Evolutionary conservation across 495 filamentous ascomycete genomes (phyloP).

Genomic region (Massariosphaeria phaeospora): DNA sequence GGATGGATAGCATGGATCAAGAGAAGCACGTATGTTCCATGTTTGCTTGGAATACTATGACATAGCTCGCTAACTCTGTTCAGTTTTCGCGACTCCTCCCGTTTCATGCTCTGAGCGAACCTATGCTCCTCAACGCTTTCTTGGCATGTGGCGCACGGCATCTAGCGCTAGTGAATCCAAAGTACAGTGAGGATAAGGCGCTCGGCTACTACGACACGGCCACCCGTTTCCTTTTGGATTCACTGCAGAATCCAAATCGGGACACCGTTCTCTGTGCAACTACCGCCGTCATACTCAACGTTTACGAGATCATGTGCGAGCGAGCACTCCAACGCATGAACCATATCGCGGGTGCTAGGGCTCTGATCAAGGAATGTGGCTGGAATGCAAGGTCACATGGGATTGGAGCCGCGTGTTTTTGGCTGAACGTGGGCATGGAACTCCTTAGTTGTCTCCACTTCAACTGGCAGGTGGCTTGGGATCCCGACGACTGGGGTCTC

Average conservation of each 20-base stretch:
- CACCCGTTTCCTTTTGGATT: slow-evolving; percentile 64
- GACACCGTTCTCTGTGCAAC: slow-evolving; percentile 85
- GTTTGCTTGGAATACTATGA: slow-evolving; percentile 4
- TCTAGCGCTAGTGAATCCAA: slow-evolving; percentile 63
- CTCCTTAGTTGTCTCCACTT: slow-evolving; percentile 79
- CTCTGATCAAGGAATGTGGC: slow-evolving; percentile 82
- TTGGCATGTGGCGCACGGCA: slow-evolving; percentile 86
- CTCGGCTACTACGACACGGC: slow-evolving; percentile 78
- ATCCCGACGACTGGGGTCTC: slow-evolving; percentile 86
- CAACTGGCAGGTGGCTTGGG: slow-evolving; percentile 84
- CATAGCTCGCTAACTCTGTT: slow-evolving; percentile 27
- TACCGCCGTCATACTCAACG: slow-evolving; percentile 80
- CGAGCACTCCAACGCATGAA: slow-evolving; percentile 70
- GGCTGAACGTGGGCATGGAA: slow-evolving; percentile 89
- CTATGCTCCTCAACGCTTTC: slow-evolving; percentile 88
- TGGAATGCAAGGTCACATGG: slow-evolving; percentile 80
- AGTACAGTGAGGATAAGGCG: slow-evolving; percentile 70
- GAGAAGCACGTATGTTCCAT: slow-evolving; percentile 64
- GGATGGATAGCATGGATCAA: slow-evolving; percentile 91
- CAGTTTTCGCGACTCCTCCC: slow-evolving; percentile 78
- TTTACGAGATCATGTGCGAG: slow-evolving; percentile 88
- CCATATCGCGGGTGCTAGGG: slow-evolving; percentile 80
- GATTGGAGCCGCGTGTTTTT: slow-evolving; percentile 87
- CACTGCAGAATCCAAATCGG: slow-evolving; percentile 73
- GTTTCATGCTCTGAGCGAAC: slow-evolving; percentile 72